Base-by-base conservation (phyloP, 2,329 filamentous ascomycete genomes). In the Aspergillus spinulosporus region DNA sequence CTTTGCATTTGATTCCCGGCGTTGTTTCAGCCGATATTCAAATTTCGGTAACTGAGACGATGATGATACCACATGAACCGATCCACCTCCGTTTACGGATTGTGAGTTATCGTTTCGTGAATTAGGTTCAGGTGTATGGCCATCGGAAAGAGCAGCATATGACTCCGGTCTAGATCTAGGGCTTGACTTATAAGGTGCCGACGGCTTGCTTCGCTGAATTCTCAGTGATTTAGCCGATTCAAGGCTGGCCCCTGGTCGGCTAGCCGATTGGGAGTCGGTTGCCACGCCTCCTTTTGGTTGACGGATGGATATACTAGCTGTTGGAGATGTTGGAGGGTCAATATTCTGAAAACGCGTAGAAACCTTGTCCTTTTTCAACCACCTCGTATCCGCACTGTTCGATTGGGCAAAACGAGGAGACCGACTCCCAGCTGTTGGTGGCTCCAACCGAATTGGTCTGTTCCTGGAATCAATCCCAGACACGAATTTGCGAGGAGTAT, bases 41-140 rank as follows among this genome's bases (percentile, higher is more conserved):
- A 76, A 77, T 44, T 69, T 70, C 2, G 72, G 68, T 46, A 74
- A 60, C 40, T 73, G 69, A 21, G 73, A 74, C 5, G 72, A 72
- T 6, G 74, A 73, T 48, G 70, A 66, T 12, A 72, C 57, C 12
- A 71, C 62, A 52, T 62, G 65, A 48, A 72, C 57, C 3, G 70
- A 74, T 7, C 56, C 61, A 7, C 60, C 59, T 15, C 15, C 28
- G 42, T 60, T 58, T 11, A 9, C 43, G 21, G 28, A 29, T 28
- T 57, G 34, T 7, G 52, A 32, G 21, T 40, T 14, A 43, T 31
- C 29, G 8, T 46, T 21, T 45, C 26, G 53, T 3, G 26, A 7
- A 37, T 31, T 29, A 3, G 39, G n/a, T 28, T 31, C 34, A 28
- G 49, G 52, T 34, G 49, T 26, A 34, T 7, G 12, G 9, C 48